A percentile compares a stretch with the other conserved stretches of the same genome.
Conservation (phyloP, 1,284 basidiomycete genomes). For the Tilletia caries region DNA sequence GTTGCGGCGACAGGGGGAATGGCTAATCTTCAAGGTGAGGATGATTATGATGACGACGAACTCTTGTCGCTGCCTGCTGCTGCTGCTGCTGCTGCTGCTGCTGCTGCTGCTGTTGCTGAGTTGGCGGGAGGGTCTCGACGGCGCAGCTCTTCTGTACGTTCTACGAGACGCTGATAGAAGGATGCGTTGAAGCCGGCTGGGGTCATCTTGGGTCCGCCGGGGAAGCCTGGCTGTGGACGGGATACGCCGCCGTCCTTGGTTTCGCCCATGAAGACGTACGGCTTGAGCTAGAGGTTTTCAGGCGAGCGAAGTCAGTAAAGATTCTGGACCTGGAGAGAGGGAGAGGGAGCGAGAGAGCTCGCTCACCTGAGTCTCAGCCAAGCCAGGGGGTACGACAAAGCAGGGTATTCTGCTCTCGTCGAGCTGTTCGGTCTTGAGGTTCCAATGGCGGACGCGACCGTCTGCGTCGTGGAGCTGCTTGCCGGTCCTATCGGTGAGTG, state of each 20-base stretch:
- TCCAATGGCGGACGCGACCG: slow-evolving; percentile 42
- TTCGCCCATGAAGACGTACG: slow-evolving; percentile 42
- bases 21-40: too few relatives aligned
- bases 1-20: too few relatives aligned
- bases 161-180: slow-evolving; percentile 41
- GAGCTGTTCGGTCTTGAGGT: slow-evolving; percentile 36
- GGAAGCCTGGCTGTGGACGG: slow-evolving; percentile 34
- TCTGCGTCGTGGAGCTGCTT: slow-evolving; percentile 37
- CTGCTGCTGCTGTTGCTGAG: too few relatives aligned
- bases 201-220: slow-evolving; percentile 43
- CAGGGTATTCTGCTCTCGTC: slow-evolving; percentile 44
- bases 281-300: slow-evolving; percentile 32
- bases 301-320: too few relatives aligned
- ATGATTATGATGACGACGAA: too few relatives aligned
- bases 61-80: too few relatives aligned
- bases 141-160: slow-evolving; percentile 23
- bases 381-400: slow-evolving; percentile 49
- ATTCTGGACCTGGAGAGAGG: too few relatives aligned
- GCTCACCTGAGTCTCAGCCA: slow-evolving; percentile 43
- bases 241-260: slow-evolving; percentile 33
- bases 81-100: too few relatives aligned
- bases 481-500: slow-evolving; percentile 38
- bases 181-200: slow-evolving; percentile 37
- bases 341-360: too few relatives aligned
- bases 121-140: neutral